These are phyloP conservation scores for Corylus avellana DNA, from an alignment of 306 rosid genomes.

Conservation along the genomic window DNA sequence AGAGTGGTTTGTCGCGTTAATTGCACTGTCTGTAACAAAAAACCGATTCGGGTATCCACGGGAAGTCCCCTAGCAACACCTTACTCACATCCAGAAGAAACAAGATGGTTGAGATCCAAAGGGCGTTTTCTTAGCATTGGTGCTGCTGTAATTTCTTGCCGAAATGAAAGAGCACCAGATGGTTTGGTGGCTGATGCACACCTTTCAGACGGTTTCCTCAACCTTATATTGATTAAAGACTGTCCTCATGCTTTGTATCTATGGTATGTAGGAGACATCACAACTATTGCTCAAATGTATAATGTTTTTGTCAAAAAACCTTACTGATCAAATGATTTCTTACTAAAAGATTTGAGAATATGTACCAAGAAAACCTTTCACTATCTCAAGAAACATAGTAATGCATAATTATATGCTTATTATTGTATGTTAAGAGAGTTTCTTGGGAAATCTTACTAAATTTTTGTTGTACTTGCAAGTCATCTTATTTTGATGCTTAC, in stretches of 20 bases:
- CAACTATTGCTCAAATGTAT: background rate
- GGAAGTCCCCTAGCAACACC: constrained; percentile 37
- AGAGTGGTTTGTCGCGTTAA: constrained; percentile 64
- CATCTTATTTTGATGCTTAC: constrained; percentile 12
- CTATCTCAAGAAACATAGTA: background rate
- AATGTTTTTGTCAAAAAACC: constrained; percentile 6
- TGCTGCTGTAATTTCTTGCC: constrained; percentile 84
- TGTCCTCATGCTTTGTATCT: constrained; percentile 82
- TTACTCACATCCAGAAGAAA: constrained; percentile 44
- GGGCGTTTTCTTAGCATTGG: constrained; percentile 87
- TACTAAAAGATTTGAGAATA: background rate
- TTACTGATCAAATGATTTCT: constrained; percentile 8
- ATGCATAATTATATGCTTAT: constrained; percentile 13
- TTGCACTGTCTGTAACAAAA: constrained; percentile 64
- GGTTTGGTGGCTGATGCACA: constrained; percentile 98
- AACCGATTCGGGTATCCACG: constrained; percentile 29
- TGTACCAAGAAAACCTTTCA: constrained; percentile 12
- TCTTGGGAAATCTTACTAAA: background rate
- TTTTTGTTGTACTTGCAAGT: constrained; percentile 3
- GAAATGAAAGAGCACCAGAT: constrained; percentile 91
- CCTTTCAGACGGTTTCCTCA: constrained; percentile 91
- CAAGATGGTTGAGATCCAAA: constrained; percentile 70
- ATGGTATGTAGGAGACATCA: constrained; percentile 45
- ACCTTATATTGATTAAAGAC: constrained; percentile 79
- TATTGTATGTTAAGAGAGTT: background rate